Conservation (phyloP, 164 flowering plant species). For the Hamamelis virginiana region DNA sequence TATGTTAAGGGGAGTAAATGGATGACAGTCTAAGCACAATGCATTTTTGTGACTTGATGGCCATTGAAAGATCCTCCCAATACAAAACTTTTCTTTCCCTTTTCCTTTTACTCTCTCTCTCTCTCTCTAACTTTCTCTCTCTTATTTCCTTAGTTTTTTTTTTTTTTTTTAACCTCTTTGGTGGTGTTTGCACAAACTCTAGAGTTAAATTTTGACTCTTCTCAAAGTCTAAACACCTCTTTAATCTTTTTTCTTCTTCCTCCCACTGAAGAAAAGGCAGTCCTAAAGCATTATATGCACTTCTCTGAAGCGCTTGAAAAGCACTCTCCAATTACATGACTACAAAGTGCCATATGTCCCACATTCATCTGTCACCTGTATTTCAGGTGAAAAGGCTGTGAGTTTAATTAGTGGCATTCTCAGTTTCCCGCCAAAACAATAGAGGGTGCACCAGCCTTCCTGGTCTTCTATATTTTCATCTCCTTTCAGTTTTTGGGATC, state of each 20-base stretch:
- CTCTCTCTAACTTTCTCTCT: constrained; percentile 1
- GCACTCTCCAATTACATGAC: constrained; percentile 1
- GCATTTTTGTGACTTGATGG: constrained; percentile 33
- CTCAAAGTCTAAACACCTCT: constrained; percentile 13
- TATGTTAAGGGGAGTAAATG: constrained; percentile 31
- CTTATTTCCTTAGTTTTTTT: neutral
- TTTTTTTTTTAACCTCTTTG: constrained; percentile 1
- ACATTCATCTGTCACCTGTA: no score
- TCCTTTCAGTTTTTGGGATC: no score
- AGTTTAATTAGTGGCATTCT: no score
- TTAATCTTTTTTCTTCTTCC: constrained; percentile 4
- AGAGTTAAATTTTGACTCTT: constrained; percentile 30
- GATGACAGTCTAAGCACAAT: constrained; percentile 48
- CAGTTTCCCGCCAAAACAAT: no score
- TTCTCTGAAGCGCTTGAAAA: constrained; percentile 2
- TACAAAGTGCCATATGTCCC: neutral
- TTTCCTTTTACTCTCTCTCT: neutral
- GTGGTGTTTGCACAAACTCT: constrained; percentile 24
- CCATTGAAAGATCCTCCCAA: constrained; percentile 26
- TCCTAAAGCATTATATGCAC: neutral
- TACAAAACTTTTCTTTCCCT: constrained; percentile 6
- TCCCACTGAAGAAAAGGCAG: neutral
- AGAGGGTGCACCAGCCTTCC: no score
- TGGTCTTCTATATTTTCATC: no score
- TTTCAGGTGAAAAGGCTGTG: no score